Evolutionary conservation across 2,329 filamentous ascomycete species (phyloP).

Genomic region (Pestalotiopsis sp.): DNA sequence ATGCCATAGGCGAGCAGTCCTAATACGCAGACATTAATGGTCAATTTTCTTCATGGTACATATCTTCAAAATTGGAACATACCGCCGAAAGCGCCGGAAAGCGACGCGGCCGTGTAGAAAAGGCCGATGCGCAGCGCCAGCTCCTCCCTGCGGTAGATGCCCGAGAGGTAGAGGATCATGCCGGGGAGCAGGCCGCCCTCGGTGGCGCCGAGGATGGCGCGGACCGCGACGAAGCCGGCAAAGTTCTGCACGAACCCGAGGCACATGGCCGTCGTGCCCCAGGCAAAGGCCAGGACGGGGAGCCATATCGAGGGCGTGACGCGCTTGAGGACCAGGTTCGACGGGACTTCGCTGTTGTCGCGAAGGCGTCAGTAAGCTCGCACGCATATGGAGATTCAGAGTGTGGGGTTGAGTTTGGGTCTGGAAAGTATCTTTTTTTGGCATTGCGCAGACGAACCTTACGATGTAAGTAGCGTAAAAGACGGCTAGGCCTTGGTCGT

Average conservation of each 20-base stretch:
- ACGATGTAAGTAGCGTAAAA: slow-evolving; percentile 69
- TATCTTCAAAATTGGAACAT: slow-evolving; percentile 15
- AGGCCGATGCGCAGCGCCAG: slow-evolving; percentile 66
- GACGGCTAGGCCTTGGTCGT: slow-evolving; percentile 64
- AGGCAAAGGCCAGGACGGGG: slow-evolving; percentile 55
- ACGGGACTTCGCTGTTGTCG: slow-evolving; percentile 58
- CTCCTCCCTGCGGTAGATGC: slow-evolving; percentile 62
- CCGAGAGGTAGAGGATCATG: slow-evolving; percentile 69
- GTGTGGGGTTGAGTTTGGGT: background rate
- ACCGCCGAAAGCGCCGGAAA: slow-evolving; percentile 67
- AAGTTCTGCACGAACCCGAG: slow-evolving; percentile 57
- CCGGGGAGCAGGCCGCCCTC: slow-evolving; percentile 70
- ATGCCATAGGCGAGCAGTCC: slow-evolving; percentile 64
- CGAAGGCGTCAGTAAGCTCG: background rate
- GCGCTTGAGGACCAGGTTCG: slow-evolving; percentile 65
- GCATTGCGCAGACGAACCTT: slow-evolving; percentile 40
- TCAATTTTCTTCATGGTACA: background rate
- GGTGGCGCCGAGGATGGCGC: slow-evolving; percentile 63
- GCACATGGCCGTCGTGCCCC: slow-evolving; percentile 62
- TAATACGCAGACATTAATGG: background rate
- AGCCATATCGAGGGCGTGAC: slow-evolving; percentile 64
- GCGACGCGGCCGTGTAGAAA: slow-evolving; percentile 68
- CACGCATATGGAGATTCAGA: background rate
- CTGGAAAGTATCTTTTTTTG: background rate
- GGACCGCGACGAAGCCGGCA: slow-evolving; percentile 61